Conservation (phyloP, 2,329 filamentous ascomycete genomes). For the Colletotrichum cuscutae region DNA sequence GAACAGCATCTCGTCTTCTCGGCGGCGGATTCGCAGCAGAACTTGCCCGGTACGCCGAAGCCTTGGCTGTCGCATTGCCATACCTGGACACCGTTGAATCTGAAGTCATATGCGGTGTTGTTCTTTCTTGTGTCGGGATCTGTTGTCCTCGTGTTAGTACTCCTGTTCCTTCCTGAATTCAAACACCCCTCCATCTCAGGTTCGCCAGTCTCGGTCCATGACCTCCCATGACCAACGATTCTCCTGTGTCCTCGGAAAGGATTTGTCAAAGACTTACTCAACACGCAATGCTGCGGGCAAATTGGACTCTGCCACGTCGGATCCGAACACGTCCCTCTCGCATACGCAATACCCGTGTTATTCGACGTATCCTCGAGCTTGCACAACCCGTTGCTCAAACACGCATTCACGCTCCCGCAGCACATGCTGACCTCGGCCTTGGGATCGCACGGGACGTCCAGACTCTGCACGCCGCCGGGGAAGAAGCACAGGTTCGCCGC, state of each 20-base stretch:
- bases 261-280: conserved; percentile 7
- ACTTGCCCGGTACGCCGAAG: conserved; percentile 24
- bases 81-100: conserved; percentile 31
- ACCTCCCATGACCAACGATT: background rate
- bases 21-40: conserved; percentile 31
- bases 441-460: conserved; percentile 30
- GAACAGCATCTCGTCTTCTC: conserved; percentile 32
- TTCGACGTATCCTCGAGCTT: conserved; percentile 29
- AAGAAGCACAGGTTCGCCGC: conserved; percentile 32
- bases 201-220: background rate
- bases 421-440: conserved; percentile 33
- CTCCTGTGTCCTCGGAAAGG: background rate
- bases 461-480: conserved; percentile 29
- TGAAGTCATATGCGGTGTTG: conserved; percentile 24
- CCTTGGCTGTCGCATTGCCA: conserved; percentile 29
- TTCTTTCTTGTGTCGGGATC: conserved; percentile 27
- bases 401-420: conserved; percentile 29
- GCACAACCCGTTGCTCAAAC: conserved; percentile 29
- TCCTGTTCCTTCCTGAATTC: background rate
- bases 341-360: conserved; percentile 27
- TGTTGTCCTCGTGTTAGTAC: background rate
- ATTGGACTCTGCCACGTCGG: conserved; percentile 31
- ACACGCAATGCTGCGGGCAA: conserved; percentile 24
- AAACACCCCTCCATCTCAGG: background rate
- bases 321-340: conserved; percentile 29